Conservation (phyloP, 1,284 basidiomycete species). For the Leccinum subspadiceum region DNA sequence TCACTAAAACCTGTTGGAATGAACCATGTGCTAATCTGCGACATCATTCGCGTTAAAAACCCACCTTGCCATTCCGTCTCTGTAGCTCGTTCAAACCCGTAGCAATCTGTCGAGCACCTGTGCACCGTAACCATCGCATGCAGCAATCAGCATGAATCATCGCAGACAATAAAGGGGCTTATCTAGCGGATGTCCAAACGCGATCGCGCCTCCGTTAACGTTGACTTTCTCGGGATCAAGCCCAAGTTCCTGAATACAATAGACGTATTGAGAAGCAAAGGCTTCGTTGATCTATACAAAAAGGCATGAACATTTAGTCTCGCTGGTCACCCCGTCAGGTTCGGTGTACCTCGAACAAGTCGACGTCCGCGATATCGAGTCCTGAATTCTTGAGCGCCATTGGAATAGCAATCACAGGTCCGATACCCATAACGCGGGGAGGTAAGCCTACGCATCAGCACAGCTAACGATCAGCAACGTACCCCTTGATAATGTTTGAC, state of each 20-base stretch:
- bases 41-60: constrained; percentile 5
- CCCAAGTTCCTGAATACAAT: constrained; percentile 72
- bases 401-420: constrained; percentile 72
- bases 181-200: constrained; percentile 86
- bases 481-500: background rate
- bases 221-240: constrained; percentile 78
- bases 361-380: constrained; percentile 69
- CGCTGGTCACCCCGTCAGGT: background rate
- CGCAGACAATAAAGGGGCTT: constrained; percentile 36
- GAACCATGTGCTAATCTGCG: background rate
- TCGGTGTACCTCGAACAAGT: constrained; percentile 68
- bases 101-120: constrained; percentile 85
- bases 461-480: background rate
- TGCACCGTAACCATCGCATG: constrained; percentile 58
- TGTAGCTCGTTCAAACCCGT: constrained; percentile 84
- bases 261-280: constrained; percentile 86
- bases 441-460: constrained; percentile 48
- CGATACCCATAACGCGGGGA: constrained; percentile 85
- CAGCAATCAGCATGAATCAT: constrained; percentile 20
- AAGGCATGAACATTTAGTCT: background rate
- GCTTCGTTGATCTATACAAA: constrained; percentile 80
- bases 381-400: constrained; percentile 64
- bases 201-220: constrained; percentile 89
- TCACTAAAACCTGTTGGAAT: constrained; percentile 60
- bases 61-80: constrained; percentile 74